Evolutionary conservation across 352 stramenopile genomes (phyloP).

Genomic region (Aphanomyces invadans): DNA sequence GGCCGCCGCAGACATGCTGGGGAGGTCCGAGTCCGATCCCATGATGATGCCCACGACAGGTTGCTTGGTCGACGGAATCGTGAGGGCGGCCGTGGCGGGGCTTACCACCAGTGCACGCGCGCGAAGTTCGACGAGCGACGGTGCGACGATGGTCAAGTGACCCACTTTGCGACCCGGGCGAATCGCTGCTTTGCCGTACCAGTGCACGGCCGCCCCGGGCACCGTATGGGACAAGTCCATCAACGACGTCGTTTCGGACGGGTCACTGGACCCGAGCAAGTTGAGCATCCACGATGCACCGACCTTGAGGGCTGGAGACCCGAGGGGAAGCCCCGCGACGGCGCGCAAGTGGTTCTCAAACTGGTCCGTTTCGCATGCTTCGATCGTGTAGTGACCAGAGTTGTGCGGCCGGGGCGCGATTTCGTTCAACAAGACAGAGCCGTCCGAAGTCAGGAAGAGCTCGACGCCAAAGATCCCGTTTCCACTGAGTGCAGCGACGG

Average conservation of each 20-base stretch:
- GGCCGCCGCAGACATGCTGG: constrained; percentile 93
- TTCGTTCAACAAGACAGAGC: constrained; percentile 93
- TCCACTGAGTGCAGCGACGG: constrained; percentile 74
- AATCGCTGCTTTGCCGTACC: constrained; percentile 92
- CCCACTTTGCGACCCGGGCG: constrained; percentile 94
- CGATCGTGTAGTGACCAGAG: constrained; percentile 99
- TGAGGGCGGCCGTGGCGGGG: constrained; percentile 9
- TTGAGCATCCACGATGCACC: constrained; percentile 89
- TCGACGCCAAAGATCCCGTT: constrained; percentile 96
- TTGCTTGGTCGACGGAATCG: constrained; percentile 4
- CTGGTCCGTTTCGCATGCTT: constrained; percentile 95
- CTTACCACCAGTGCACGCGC: constrained; percentile 57
- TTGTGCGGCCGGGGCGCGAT: constrained; percentile 97
- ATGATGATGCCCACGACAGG: constrained; percentile 85
- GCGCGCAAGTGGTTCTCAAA: constrained; percentile 98
- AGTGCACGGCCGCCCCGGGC: constrained; percentile 89
- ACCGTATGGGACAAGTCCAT: constrained; percentile 57
- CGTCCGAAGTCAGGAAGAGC: constrained; percentile 89
- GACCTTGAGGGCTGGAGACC: constrained; percentile 87
- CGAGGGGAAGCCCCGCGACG: constrained; percentile 91
- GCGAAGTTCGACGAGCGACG: constrained; percentile 73
- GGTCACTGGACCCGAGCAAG: constrained; percentile 70
- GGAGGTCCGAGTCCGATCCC: constrained; percentile 94
- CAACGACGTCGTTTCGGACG: constrained; percentile 76
- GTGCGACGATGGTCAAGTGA: constrained; percentile 93